Evolutionary conservation across 2,329 filamentous ascomycete genomes (phyloP).

Genomic region (Claviceps quebecensis): DNA sequence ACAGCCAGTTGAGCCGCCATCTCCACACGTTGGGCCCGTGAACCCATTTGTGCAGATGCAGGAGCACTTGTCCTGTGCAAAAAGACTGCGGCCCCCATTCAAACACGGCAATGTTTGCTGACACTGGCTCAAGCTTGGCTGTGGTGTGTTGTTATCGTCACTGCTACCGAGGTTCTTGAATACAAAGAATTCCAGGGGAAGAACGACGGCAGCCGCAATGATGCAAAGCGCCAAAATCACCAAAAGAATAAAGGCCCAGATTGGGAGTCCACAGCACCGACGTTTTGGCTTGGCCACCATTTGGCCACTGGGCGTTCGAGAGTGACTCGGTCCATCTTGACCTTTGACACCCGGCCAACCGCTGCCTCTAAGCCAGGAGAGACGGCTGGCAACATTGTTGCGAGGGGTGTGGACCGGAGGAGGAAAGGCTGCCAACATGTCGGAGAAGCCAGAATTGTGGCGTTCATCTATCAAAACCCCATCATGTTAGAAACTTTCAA

Average conservation of each 20-base stretch:
- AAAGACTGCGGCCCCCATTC: conserved; percentile 68
- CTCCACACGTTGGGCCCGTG: conserved; percentile 43
- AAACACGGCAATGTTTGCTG: conserved; percentile 48
- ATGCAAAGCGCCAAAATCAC: conserved; percentile 54
- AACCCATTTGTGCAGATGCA: conserved; percentile 88
- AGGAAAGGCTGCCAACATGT: conserved; percentile 53
- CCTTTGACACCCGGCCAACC: conserved; percentile 36
- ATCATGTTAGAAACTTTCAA: conserved; percentile 3
- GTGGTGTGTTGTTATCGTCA: conserved; percentile 15
- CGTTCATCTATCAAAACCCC: conserved; percentile 23
- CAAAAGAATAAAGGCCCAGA: conserved; percentile 60
- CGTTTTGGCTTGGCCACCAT: conserved; percentile 23
- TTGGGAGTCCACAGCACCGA: conserved; percentile 70
- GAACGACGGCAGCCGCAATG: conserved; percentile 65
- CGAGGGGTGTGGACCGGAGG: conserved; percentile 40
- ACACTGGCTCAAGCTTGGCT: conserved; percentile 37
- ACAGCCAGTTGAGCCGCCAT: conserved; percentile 34
- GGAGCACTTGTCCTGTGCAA: conserved; percentile 55
- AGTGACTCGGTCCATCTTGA: conserved; percentile 7
- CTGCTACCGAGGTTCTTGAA: conserved; percentile 32
- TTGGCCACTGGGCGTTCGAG: conserved; percentile 6
- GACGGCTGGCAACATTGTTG: conserved; percentile 28
- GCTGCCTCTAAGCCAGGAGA: conserved; percentile 30
- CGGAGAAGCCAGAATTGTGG: conserved; percentile 41
- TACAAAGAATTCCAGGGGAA: conserved; percentile 58